Evolutionary conservation across 495 filamentous ascomycete species (phyloP).

Genomic region (Neurospora cerealis): DNA sequence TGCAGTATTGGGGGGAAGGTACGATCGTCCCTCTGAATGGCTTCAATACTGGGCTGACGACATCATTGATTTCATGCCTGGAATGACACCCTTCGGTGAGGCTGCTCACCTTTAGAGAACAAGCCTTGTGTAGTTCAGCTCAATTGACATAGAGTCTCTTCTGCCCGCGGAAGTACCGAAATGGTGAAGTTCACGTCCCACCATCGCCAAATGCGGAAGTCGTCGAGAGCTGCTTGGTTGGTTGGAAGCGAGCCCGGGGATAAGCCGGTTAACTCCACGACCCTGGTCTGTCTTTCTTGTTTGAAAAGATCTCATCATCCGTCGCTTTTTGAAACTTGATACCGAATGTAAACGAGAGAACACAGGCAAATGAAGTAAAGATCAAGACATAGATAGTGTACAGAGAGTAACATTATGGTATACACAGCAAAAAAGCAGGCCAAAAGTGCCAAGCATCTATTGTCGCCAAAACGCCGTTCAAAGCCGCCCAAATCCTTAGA

Average conservation of each 20-base stretch:
- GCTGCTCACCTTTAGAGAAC: background rate
- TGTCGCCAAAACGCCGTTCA: constrained; percentile 1
- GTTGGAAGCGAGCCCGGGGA: background rate
- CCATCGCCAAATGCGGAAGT: background rate
- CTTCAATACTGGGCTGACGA: background rate
- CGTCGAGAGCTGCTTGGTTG: background rate
- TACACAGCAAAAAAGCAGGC: background rate
- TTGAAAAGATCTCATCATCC: background rate
- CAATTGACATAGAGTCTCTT: background rate
- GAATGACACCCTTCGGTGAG: background rate
- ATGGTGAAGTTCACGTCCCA: background rate
- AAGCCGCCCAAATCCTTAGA: background rate
- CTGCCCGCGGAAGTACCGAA: background rate
- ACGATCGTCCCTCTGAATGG: background rate
- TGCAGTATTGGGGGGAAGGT: background rate
- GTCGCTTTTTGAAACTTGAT: background rate
- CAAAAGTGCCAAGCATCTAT: background rate
- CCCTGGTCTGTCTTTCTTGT: background rate
- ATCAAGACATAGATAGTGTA: background rate
- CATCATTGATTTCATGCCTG: background rate
- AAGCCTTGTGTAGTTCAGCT: background rate
- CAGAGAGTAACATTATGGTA: background rate
- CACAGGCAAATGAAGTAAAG: background rate
- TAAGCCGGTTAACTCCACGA: background rate
- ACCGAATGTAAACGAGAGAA: background rate